Percentiles rank a stretch among this genome's conserved stretches.
Evolutionary conservation across 345 rosid genomes (phyloP).

Genomic region (Barbarea vulgaris): DNA sequence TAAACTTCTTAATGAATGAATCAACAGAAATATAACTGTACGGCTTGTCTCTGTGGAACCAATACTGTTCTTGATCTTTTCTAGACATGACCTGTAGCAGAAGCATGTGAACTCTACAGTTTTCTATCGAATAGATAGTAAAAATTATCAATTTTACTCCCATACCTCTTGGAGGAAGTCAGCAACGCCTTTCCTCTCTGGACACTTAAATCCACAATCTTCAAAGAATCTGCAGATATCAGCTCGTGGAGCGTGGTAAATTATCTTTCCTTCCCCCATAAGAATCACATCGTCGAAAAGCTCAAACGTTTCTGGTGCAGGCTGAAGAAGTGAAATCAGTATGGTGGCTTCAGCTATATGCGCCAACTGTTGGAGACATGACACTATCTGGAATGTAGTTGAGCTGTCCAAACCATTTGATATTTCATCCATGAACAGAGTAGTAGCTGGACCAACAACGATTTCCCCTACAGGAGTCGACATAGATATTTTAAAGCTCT

Average conservation of each 20-base stretch:
- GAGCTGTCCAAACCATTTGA: constrained; percentile 68
- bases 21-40: constrained; percentile 48
- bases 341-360: constrained; percentile 49
- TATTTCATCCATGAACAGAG: constrained; percentile 63
- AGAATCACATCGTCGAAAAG: constrained; percentile 61
- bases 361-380: constrained; percentile 53
- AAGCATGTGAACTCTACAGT: not conserved
- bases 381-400: constrained; percentile 58
- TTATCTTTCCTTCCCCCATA: constrained; percentile 57
- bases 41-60: constrained; percentile 41
- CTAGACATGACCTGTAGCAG: constrained; percentile 50
- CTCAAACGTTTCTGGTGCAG: constrained; percentile 63
- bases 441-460: constrained; percentile 56
- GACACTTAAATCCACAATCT: constrained; percentile 61
- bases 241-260: constrained; percentile 54
- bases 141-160: not conserved
- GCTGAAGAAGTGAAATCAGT: constrained; percentile 65
- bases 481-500: not conserved
- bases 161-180: constrained; percentile 61
- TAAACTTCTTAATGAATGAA: constrained; percentile 45
- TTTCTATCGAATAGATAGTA: not conserved
- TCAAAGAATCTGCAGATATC: constrained; percentile 50
- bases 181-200: constrained; percentile 55
- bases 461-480: constrained; percentile 48
- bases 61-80: constrained; percentile 62